Conservation (phyloP, 352 stramenopile genomes). For the Pythium pyrilobum region DNA sequence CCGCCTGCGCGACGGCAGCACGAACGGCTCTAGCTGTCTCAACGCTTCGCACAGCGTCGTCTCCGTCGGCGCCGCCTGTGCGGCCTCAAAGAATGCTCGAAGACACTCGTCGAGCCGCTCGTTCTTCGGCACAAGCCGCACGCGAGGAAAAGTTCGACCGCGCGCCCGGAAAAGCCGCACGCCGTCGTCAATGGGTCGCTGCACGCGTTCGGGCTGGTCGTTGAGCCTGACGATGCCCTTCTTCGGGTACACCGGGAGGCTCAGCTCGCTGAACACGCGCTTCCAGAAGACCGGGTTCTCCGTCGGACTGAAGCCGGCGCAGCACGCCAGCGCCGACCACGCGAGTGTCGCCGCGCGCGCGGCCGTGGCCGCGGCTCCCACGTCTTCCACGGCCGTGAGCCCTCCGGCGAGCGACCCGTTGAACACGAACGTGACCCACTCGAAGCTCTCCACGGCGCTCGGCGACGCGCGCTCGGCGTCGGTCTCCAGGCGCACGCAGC, state of each 20-base stretch:
- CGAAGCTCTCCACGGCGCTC: constrained; percentile 1
- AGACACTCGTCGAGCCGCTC: no score
- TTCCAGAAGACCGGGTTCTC: constrained; percentile 4
- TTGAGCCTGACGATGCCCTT: no score
- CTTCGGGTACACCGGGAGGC: background rate
- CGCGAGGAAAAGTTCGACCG: no score
- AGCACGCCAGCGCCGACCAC: constrained; percentile 1
- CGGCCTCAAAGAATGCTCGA: no score
- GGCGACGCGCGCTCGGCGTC: background rate
- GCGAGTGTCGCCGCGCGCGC: background rate
- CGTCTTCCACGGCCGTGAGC: background rate
- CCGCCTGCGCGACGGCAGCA: no score
- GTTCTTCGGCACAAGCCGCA: no score
- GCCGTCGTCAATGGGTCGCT: no score
- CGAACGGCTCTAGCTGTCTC: no score
- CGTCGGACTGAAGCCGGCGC: background rate
- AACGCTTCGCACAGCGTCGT: no score
- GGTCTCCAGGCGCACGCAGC: constrained; percentile 5
- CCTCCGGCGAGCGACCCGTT: background rate
- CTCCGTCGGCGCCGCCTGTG: no score
- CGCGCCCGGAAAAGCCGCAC: no score
- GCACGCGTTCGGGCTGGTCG: no score
- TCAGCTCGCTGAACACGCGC: background rate
- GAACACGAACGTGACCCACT: constrained; percentile 12
- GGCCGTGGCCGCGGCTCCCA: background rate